These are phyloP conservation scores for Blyttiomyces sp. DNA, from an alignment of 371 early-diverging fungal genomes.

Conservation along the genomic window DNA sequence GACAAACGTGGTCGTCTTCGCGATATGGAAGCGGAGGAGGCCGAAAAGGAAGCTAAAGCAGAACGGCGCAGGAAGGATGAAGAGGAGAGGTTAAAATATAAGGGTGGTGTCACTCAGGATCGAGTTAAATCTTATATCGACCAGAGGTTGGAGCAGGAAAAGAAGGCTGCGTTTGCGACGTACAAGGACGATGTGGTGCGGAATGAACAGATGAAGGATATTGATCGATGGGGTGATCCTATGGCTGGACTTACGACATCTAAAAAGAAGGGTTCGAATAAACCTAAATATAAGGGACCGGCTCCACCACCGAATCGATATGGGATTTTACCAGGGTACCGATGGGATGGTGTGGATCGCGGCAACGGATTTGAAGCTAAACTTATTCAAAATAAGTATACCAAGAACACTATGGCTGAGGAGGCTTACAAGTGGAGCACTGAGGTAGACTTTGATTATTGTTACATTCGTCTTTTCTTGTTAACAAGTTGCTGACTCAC, in stretches of 20 bases:
- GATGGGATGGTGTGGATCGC: slow-evolving; percentile 92
- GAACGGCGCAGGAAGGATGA: slow-evolving; percentile 57
- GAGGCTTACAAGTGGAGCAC: slow-evolving; percentile 49
- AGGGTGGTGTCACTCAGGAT: slow-evolving; percentile 68
- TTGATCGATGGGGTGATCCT: slow-evolving; percentile 53
- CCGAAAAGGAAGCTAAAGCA: slow-evolving; percentile 54
- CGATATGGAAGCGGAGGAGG: slow-evolving; percentile 62
- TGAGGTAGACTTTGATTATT: slow-evolving; percentile 22
- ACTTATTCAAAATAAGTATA: slow-evolving; percentile 32
- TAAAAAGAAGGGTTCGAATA: slow-evolving; percentile 14
- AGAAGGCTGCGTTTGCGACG: slow-evolving; percentile 32
- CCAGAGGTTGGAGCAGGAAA: slow-evolving; percentile 55
- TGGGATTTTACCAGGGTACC: slow-evolving; percentile 78
- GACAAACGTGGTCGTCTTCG: slow-evolving; percentile 69
- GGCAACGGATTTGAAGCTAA: slow-evolving; percentile 79
- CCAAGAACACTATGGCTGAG: slow-evolving; percentile 10
- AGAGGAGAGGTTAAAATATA: slow-evolving; percentile 66
- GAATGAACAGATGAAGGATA: slow-evolving; percentile 36
- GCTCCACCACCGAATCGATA: slow-evolving; percentile 76
- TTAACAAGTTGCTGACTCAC: no score
- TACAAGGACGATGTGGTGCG: slow-evolving; percentile 45
- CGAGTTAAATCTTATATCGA: slow-evolving; percentile 46
- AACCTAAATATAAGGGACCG: slow-evolving; percentile 33
- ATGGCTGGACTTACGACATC: slow-evolving; percentile 37
- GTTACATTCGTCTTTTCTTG: no score